A percentile compares a stretch with the other conserved stretches of the same genome.
These are phyloP conservation scores for Ceratocystis cubensis DNA, from an alignment of 2,329 filamentous ascomycete species.

Conservation along the genomic window DNA sequence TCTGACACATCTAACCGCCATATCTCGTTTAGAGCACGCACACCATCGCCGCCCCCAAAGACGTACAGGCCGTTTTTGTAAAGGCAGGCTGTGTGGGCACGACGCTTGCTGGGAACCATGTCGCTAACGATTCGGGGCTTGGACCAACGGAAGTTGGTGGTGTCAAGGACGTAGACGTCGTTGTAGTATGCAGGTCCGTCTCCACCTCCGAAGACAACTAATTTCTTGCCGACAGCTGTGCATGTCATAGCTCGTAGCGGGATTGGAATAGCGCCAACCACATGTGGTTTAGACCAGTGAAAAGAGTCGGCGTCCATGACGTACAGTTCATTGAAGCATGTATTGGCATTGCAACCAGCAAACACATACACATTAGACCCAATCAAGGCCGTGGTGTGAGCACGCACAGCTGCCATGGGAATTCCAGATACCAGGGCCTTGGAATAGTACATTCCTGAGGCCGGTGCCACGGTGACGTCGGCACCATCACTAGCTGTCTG, in stretches of 20 bases:
- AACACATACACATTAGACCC: constrained; percentile 57
- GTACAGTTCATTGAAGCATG: constrained; percentile 58
- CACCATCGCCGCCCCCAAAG: constrained; percentile 59
- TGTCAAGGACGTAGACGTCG: constrained; percentile 60
- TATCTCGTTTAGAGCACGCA: constrained; percentile 57
- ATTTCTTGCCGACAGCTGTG: constrained; percentile 57
- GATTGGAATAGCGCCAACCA: constrained; percentile 51
- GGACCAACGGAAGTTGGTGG: constrained; percentile 54
- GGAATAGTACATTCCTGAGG: constrained; percentile 63
- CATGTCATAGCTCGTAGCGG: constrained; percentile 60
- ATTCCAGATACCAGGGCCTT: constrained; percentile 50
- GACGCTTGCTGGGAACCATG: constrained; percentile 45
- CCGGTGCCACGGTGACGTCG: constrained; percentile 49
- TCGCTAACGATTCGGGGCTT: constrained; percentile 49
- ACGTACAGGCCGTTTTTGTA: constrained; percentile 60
- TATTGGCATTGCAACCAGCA: constrained; percentile 52
- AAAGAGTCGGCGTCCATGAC: constrained; percentile 58
- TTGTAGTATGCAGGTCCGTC: constrained; percentile 61
- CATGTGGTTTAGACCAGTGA: constrained; percentile 54
- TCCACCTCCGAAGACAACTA: constrained; percentile 57
- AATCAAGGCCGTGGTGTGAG: constrained; percentile 54
- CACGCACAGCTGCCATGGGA: constrained; percentile 48
- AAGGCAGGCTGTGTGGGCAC: constrained; percentile 58
- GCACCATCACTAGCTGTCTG: constrained; percentile 43
- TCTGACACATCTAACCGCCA: constrained; percentile 61